Percentiles rank a stretch among this genome's conserved stretches.
These are phyloP conservation scores for Brassica cretica DNA, from an alignment of 345 rosid genomes.

Conservation along the genomic window DNA sequence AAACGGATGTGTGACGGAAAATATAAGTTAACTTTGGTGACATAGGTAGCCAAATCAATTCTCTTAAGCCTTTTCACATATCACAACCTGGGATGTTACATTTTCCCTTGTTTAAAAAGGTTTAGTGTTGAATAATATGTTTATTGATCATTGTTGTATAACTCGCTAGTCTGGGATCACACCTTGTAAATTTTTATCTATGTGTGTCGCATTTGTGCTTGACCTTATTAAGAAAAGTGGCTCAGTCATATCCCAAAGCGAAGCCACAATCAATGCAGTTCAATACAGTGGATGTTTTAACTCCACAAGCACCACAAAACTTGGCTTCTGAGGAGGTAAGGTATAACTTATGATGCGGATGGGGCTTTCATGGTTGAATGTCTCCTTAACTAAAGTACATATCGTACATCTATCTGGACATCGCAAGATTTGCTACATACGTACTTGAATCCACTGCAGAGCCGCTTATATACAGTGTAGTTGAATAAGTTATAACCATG, in stretches of 20 bases:
- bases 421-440: conserved; percentile 14
- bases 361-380: conserved; percentile 4
- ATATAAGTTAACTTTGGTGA: too few species aligned
- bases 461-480: not conserved
- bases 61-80: too few species aligned
- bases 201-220: conserved; percentile 13
- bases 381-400: not conserved
- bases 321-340: conserved; percentile 3
- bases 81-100: too few species aligned
- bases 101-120: too few species aligned
- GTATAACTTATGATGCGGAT: not conserved
- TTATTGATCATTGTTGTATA: too few species aligned
- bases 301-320: conserved; percentile 1
- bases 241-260: conserved; percentile 15
- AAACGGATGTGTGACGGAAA: too few species aligned
- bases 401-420: conserved; percentile 14
- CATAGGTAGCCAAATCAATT: too few species aligned
- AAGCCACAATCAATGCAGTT: conserved; percentile 17
- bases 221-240: conserved; percentile 10
- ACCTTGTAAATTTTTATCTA: not conserved
- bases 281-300: not conserved
- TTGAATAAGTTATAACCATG: not conserved
- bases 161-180: too few species aligned
- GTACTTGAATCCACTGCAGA: conserved; percentile 23
- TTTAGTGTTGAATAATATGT: too few species aligned